phyloP scores from a whole-genome alignment of 257 asterid genomes.

The Solanum clarkiae region DNA sequence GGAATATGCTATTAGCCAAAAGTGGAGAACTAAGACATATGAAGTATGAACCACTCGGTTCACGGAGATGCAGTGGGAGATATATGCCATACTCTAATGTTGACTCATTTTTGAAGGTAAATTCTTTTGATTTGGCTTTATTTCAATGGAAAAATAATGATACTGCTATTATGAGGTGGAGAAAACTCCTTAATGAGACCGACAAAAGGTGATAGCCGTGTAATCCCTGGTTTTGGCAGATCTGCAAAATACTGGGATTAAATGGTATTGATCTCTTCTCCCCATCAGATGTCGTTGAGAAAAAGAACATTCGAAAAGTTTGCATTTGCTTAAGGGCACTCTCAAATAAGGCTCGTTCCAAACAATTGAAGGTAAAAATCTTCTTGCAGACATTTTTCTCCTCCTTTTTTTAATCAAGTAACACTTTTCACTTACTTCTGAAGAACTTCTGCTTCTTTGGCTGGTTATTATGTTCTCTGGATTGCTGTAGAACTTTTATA shows the following conservation, averaged over 20 bases:
- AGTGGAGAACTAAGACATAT: constrained; percentile 55
- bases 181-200: neutral
- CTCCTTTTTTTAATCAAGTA: neutral
- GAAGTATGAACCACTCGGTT: constrained; percentile 46
- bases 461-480: neutral
- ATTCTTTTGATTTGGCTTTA: neutral
- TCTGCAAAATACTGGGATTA: constrained; percentile 82
- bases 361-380: constrained; percentile 54
- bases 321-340: constrained; percentile 85
- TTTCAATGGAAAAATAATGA: neutral
- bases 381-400: neutral
- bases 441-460: neutral
- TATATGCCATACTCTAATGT: constrained; percentile 89
- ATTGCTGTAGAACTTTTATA: neutral
- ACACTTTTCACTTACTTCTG: neutral
- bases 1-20: constrained; percentile 58
- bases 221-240: constrained; percentile 16
- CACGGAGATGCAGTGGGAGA: constrained; percentile 66
- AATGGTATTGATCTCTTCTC: constrained; percentile 89
- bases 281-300: constrained; percentile 93
- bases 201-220: neutral
- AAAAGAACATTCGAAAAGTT: constrained; percentile 58
- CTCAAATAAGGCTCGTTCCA: constrained; percentile 74
- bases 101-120: constrained; percentile 81
- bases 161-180: neutral